phyloP scores from a whole-genome alignment of 169 alveolate genomes.

The Cryptosporidium baileyi region DNA sequence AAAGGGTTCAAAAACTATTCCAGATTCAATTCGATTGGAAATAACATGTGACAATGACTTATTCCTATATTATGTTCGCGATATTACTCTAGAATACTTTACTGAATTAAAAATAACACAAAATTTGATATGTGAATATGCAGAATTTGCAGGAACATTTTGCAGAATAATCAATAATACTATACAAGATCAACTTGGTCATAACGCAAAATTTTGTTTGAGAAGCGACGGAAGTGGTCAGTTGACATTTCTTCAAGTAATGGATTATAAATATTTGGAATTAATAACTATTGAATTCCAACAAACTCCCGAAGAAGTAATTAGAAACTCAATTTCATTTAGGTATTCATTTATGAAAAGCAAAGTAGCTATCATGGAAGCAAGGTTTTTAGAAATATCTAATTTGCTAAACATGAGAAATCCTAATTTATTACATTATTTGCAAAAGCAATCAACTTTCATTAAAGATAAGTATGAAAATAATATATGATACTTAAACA shows the following conservation, averaged over 20 bases:
- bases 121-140: constrained; percentile 21
- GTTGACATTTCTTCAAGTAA: constrained; percentile 27
- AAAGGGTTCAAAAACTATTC: constrained; percentile 29
- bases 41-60: constrained; percentile 65
- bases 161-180: constrained; percentile 51
- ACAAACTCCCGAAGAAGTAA: constrained; percentile 27
- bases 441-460: constrained; percentile 13
- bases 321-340: constrained; percentile 54
- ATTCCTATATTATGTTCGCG: constrained; percentile 37
- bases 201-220: constrained; percentile 9
- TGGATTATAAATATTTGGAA: constrained; percentile 53
- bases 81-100: neutral
- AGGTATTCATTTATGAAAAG: constrained; percentile 63
- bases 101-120: constrained; percentile 29
- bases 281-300: constrained; percentile 28
- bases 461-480: constrained; percentile 5
- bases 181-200: constrained; percentile 32
- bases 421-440: constrained; percentile 30
- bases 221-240: constrained; percentile 47
- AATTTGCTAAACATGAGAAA: constrained; percentile 51
- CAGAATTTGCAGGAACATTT: constrained; percentile 26
- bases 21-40: constrained; percentile 35
- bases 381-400: constrained; percentile 54
- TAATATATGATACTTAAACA: neutral
- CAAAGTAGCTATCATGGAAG: constrained; percentile 62